A percentile compares a stretch with the other conserved stretches of the same genome.
Conservation (phyloP, 352 stramenopile species). For the Chrysophaeum taylorii region DNA sequence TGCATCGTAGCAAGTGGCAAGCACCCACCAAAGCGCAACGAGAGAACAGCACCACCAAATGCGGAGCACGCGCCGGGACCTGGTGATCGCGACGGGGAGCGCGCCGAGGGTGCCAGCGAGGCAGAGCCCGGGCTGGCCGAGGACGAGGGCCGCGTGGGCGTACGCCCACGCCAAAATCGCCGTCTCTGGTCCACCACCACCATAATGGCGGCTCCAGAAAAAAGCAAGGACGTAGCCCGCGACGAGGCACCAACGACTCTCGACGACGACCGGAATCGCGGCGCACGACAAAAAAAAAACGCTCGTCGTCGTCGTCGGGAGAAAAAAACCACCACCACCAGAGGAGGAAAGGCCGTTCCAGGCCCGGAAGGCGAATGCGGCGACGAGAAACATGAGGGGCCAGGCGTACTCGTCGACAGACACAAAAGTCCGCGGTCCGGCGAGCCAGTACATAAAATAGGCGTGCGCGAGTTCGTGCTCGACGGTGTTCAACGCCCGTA, state of each 20-base stretch:
- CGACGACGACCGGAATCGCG: too few species aligned
- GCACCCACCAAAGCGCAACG: neutral
- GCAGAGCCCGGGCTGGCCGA: neutral
- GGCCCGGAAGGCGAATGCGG: too few species aligned
- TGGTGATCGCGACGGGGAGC: neutral
- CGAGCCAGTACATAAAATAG: neutral
- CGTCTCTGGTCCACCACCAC: too few species aligned
- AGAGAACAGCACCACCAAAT: neutral
- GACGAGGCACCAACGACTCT: too few species aligned
- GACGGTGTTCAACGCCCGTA: conserved; percentile 4
- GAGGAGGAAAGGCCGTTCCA: too few species aligned
- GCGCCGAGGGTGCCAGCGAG: neutral
- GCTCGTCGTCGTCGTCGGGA: too few species aligned
- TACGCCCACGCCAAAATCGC: too few species aligned
- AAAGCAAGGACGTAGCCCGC: too few species aligned
- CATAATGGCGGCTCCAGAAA: too few species aligned
- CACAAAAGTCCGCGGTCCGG: neutral
- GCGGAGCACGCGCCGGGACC: neutral
- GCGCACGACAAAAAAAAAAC: too few species aligned
- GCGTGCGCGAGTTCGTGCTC: conserved; percentile 12
- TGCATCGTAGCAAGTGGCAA: neutral
- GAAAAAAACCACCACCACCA: too few species aligned
- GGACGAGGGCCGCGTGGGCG: neutral
- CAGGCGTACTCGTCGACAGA: conserved; percentile 1
- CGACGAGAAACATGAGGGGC: neutral